These are phyloP conservation scores for Nicotiana benthamiana DNA, from an alignment of 257 asterid genomes.

Conservation along the genomic window DNA sequence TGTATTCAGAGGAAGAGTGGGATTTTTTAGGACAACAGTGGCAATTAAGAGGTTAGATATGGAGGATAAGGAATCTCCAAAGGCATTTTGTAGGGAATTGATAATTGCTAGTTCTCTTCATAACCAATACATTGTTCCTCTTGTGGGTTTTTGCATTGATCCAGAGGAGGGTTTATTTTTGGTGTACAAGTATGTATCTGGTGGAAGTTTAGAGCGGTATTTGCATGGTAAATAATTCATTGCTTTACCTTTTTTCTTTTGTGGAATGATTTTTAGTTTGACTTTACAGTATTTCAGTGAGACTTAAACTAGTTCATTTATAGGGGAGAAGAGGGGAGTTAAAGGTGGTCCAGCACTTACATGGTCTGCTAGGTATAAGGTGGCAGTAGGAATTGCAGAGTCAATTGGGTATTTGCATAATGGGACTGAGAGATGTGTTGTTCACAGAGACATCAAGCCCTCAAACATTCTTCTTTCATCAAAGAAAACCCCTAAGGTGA, in stretches of 20 bases:
- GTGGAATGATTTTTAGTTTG: not conserved
- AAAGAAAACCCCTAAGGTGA: constrained; percentile 59
- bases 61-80: constrained; percentile 71
- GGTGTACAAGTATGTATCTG: constrained; percentile 87
- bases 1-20: constrained; percentile 81
- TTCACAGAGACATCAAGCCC: constrained; percentile 91
- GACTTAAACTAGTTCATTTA: constrained; percentile 11
- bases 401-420: constrained; percentile 66
- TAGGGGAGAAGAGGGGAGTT: constrained; percentile 62
- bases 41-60: constrained; percentile 79
- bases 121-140: constrained; percentile 68
- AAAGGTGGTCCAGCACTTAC: constrained; percentile 49
- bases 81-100: constrained; percentile 89
- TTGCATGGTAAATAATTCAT: constrained; percentile 50
- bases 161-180: constrained; percentile 74
- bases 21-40: constrained; percentile 50
- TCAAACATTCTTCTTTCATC: constrained; percentile 91
- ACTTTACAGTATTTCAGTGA: not conserved
- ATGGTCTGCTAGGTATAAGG: constrained; percentile 63
- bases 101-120: constrained; percentile 86
- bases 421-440: constrained; percentile 81
- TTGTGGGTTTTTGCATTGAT: constrained; percentile 81
- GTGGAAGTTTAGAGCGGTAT: constrained; percentile 77
- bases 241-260: not conserved
- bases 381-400: constrained; percentile 71